Conservation (phyloP, 1,284 basidiomycete species). For the Cryptococcus sp. region DNA sequence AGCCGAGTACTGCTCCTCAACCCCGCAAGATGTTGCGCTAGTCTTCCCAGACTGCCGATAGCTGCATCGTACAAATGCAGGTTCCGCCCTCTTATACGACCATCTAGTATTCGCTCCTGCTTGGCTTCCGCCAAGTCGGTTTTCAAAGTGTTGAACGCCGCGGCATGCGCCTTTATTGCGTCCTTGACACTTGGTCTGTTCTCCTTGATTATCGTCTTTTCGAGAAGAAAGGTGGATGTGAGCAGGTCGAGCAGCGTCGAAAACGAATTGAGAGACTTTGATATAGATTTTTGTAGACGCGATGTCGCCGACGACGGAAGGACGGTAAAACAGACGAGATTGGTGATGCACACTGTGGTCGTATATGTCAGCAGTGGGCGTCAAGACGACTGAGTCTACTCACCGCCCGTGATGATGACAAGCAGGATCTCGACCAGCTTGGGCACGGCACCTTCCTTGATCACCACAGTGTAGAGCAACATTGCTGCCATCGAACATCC, state of each 20-base stretch:
- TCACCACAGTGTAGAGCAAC: constrained; percentile 79
- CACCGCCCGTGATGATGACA: constrained; percentile 72
- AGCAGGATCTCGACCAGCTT: constrained; percentile 72
- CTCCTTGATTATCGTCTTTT: constrained; percentile 51
- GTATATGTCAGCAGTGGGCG: too few species aligned
- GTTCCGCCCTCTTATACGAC: constrained; percentile 55
- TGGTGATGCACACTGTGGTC: constrained; percentile 64
- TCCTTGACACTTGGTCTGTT: constrained; percentile 59
- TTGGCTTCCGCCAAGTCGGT: constrained; percentile 79
- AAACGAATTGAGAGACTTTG: constrained; percentile 81
- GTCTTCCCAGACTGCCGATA: constrained; percentile 75
- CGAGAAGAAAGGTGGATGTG: constrained; percentile 79
- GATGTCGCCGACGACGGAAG: constrained; percentile 83
- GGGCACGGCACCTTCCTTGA: constrained; percentile 83
- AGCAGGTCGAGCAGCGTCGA: constrained; percentile 78
- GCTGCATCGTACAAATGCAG: constrained; percentile 76
- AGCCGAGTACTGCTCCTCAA: constrained; percentile 77
- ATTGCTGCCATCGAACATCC: constrained; percentile 90
- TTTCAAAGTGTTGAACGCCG: constrained; percentile 82
- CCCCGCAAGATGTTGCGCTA: constrained; percentile 89
- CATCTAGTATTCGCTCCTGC: constrained; percentile 69
- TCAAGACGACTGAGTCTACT: constrained; percentile 1
- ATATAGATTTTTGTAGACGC: constrained; percentile 77
- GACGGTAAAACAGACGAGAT: constrained; percentile 76
- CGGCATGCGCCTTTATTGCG: constrained; percentile 78